Evolutionary conservation across 116 monocot species (phyloP).

Genomic region (Thalassia testudinum): DNA sequence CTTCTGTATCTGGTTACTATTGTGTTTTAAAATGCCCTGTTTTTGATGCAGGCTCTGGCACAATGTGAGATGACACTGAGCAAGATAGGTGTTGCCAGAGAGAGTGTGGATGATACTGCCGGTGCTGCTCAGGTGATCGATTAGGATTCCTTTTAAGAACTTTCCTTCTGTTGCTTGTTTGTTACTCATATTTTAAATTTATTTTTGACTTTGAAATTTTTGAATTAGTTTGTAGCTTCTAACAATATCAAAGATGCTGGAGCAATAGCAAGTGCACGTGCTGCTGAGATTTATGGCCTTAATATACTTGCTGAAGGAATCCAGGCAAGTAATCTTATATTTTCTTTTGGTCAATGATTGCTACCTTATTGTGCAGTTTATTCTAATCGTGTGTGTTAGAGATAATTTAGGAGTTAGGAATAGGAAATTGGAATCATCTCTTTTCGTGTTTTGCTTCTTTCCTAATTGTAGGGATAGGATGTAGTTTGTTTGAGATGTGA

Average conservation of each 20-base stretch:
- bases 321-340: constrained; percentile 25
- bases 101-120: constrained; percentile 60
- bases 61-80: constrained; percentile 41
- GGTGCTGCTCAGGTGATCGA: constrained; percentile 54
- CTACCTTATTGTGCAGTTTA: no score
- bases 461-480: no score
- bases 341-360: background rate
- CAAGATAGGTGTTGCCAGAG: constrained; percentile 30
- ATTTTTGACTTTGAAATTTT: background rate
- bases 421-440: no score
- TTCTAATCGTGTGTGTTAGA: no score
- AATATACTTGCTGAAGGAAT: constrained; percentile 38
- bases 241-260: constrained; percentile 44
- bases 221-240: constrained; percentile 25
- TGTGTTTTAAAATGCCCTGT: background rate
- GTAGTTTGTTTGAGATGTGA: no score
- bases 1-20: background rate
- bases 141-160: background rate
- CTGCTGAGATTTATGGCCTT: constrained; percentile 70
- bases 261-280: constrained; percentile 53
- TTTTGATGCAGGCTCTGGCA: constrained; percentile 35
- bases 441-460: no score
- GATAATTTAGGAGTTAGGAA: no score
- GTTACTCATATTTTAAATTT: background rate
- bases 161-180: background rate